Evolutionary conservation across 306 rosid species (phyloP).

Genomic region (Calophaca sinica): DNA sequence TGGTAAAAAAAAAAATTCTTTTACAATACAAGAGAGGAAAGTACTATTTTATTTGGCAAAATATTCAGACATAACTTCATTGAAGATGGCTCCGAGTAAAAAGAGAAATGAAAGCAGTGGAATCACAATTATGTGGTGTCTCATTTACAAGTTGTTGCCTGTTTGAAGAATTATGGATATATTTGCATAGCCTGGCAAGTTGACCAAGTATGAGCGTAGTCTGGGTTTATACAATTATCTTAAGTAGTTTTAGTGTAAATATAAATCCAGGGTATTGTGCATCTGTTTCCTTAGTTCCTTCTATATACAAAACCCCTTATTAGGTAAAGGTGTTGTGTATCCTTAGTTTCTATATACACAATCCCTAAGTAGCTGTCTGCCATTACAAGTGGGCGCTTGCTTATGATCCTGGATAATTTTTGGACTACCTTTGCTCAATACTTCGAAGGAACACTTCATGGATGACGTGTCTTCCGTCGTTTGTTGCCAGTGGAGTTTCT

Average conservation of each 20-base stretch:
- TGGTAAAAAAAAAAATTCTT: slow-evolving; percentile 46
- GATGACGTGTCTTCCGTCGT: not conserved
- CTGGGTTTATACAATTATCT: slow-evolving; percentile 48
- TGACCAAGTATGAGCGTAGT: slow-evolving; percentile 39
- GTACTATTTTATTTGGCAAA: slow-evolving; percentile 51
- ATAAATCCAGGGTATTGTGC: slow-evolving; percentile 45
- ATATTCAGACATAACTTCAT: slow-evolving; percentile 45
- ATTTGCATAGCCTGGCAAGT: slow-evolving; percentile 45
- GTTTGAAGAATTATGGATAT: slow-evolving; percentile 51
- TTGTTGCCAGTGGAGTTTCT: slow-evolving; percentile 45
- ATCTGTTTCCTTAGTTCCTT: slow-evolving; percentile 42
- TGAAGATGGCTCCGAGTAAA: slow-evolving; percentile 47
- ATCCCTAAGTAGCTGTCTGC: slow-evolving; percentile 40
- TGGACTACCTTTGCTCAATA: slow-evolving; percentile 40
- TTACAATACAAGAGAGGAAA: slow-evolving; percentile 46
- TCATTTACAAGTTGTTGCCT: slow-evolving; percentile 41
- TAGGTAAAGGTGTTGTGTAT: slow-evolving; percentile 40
- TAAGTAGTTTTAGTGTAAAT: slow-evolving; percentile 56
- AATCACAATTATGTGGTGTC: slow-evolving; percentile 36
- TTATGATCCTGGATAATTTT: slow-evolving; percentile 35
- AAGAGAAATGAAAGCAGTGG: slow-evolving; percentile 42
- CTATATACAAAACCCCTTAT: slow-evolving; percentile 27
- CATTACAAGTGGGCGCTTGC: slow-evolving; percentile 45
- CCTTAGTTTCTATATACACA: slow-evolving; percentile 40
- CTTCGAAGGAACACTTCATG: slow-evolving; percentile 36